Conservation (phyloP, 495 filamentous ascomycete genomes). For the Hypoxylon intermedium region DNA sequence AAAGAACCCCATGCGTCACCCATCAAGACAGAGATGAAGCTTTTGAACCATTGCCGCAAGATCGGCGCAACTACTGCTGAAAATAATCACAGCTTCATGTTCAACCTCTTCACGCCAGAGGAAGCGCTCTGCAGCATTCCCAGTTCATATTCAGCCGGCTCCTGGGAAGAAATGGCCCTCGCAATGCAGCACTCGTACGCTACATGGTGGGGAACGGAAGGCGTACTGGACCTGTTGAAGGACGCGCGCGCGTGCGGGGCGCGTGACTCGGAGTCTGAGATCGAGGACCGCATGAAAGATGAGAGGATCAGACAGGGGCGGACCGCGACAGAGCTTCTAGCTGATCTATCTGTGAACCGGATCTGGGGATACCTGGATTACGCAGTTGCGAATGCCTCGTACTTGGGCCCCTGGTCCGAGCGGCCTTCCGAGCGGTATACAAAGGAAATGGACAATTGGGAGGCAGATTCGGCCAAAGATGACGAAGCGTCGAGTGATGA, state of each 20-base stretch:
- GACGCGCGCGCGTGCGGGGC: constrained; percentile 30
- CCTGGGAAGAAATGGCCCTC: constrained; percentile 42
- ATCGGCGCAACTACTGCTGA: constrained; percentile 36
- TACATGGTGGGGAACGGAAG: constrained; percentile 49
- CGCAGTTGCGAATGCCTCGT: constrained; percentile 29
- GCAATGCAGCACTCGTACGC: constrained; percentile 46
- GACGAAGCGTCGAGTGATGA: neutral
- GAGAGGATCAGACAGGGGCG: neutral
- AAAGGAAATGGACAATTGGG: constrained; percentile 8
- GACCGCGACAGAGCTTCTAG: constrained; percentile 21
- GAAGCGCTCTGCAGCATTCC: constrained; percentile 37
- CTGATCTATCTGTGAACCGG: constrained; percentile 18
- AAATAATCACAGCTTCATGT: constrained; percentile 45
- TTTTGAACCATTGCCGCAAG: constrained; percentile 37
- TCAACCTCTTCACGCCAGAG: constrained; percentile 41
- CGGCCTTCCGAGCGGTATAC: constrained; percentile 26
- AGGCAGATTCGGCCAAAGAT: neutral
- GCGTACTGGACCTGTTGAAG: constrained; percentile 44
- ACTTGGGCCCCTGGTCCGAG: constrained; percentile 32
- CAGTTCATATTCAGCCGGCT: constrained; percentile 28
- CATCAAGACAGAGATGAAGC: constrained; percentile 15
- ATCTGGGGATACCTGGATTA: constrained; percentile 33
- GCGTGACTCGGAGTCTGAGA: constrained; percentile 22
- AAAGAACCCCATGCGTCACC: constrained; percentile 9
- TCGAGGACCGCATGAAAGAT: constrained; percentile 15